Percentiles rank a stretch among this genome's conserved stretches.
phyloP scores from a whole-genome alignment of 306 rosid genomes.

The Vigna trinervia region DNA sequence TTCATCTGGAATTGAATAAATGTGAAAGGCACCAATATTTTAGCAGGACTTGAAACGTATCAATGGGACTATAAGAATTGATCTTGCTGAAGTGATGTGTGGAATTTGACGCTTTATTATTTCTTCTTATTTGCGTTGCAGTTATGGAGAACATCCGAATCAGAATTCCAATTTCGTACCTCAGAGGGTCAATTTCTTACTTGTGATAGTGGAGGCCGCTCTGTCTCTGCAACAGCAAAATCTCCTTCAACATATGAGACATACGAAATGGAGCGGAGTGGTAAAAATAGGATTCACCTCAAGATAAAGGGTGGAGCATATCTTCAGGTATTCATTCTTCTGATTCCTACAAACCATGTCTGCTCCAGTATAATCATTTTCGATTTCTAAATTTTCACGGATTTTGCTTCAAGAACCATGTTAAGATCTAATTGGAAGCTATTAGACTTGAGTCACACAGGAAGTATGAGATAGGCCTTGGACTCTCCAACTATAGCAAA shows the following conservation, averaged over 20 bases:
- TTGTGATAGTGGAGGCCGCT: conserved; percentile 67
- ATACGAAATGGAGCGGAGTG: conserved; percentile 65
- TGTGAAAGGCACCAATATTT: background rate
- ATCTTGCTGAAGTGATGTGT: conserved; percentile 1
- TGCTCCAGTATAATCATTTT: conserved; percentile 3
- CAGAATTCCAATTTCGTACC: conserved; percentile 74
- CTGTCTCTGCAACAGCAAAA: conserved; percentile 67
- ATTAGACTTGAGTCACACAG: background rate
- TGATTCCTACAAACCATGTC: conserved; percentile 8
- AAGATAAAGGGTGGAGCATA: conserved; percentile 62
- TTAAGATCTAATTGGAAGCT: background rate
- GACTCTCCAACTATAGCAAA: background rate
- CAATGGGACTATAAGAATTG: conserved; percentile 13
- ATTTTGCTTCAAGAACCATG: conserved; percentile 12
- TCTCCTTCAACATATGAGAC: conserved; percentile 64
- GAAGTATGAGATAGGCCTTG: background rate
- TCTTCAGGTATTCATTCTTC: conserved; percentile 68
- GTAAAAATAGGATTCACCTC: conserved; percentile 65
- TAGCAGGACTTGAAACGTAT: background rate
- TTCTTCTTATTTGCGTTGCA: conserved; percentile 45
- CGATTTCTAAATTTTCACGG: conserved; percentile 10
- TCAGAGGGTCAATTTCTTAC: conserved; percentile 76
- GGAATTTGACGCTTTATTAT: conserved; percentile 27
- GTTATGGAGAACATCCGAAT: conserved; percentile 86
- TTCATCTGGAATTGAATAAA: conserved; percentile 28